A percentile compares a stretch with the other conserved stretches of the same genome.
phyloP scores from a whole-genome alignment of 306 rosid genomes.

The Fagus sylvatica region DNA sequence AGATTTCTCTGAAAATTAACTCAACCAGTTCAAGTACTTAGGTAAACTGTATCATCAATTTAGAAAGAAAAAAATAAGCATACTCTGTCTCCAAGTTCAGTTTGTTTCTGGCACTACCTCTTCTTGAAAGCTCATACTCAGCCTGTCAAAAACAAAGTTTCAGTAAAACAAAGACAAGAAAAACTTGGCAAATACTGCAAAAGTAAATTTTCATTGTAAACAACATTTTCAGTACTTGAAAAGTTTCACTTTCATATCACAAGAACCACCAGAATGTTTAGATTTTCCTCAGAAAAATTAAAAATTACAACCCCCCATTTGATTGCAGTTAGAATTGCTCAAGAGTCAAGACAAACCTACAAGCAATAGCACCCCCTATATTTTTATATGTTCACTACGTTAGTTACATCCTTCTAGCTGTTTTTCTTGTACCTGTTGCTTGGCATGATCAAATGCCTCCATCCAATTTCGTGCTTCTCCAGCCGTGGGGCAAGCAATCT shows the following conservation, averaged over 20 bases:
- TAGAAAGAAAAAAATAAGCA: slow-evolving; percentile 26
- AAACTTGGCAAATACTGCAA: slow-evolving; percentile 19
- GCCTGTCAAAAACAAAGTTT: slow-evolving; percentile 52
- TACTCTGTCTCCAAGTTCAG: slow-evolving; percentile 75
- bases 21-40: background rate
- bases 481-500: slow-evolving; percentile 84
- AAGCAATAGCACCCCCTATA: background rate
- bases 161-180: slow-evolving; percentile 25
- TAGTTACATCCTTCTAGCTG: slow-evolving; percentile 4
- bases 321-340: background rate
- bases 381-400: background rate
- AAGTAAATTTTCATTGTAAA: background rate
- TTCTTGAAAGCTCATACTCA: slow-evolving; percentile 64
- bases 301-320: background rate
- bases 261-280: background rate
- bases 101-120: slow-evolving; percentile 54
- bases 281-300: background rate
- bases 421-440: slow-evolving; percentile 67
- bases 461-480: slow-evolving; percentile 80
- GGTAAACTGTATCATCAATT: slow-evolving; percentile 8
- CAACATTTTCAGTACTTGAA: background rate
- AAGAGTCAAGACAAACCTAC: background rate
- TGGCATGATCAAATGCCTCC: slow-evolving; percentile 92
- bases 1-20: background rate
- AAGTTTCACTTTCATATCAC: background rate